Evolutionary conservation across 345 rosid genomes (phyloP).

Genomic region (Conringia planisiliqua): DNA sequence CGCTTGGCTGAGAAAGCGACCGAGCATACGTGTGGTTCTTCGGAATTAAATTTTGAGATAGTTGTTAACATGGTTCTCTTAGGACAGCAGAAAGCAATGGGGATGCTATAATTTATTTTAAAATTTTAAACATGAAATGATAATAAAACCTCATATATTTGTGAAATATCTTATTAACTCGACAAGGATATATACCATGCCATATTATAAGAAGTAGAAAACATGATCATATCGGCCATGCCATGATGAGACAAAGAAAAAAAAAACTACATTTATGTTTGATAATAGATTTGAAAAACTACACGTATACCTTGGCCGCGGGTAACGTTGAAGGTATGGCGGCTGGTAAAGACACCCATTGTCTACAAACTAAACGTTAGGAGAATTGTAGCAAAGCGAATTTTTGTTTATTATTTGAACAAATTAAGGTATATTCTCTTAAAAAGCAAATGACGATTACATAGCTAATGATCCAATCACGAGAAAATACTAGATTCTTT

Average conservation of each 20-base stretch:
- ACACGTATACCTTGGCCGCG: too few species aligned
- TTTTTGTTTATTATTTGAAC: too few species aligned
- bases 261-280: too few species aligned
- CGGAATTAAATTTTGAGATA: slow-evolving; percentile 29
- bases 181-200: too few species aligned
- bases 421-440: too few species aligned
- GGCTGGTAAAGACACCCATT: not conserved
- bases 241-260: too few species aligned
- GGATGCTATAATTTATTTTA: not conserved
- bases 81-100: not conserved
- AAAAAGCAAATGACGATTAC: too few species aligned
- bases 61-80: not conserved
- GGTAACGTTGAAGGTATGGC: not conserved
- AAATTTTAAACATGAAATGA: not conserved
- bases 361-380: not conserved
- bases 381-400: not conserved
- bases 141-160: not conserved
- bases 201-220: too few species aligned
- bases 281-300: too few species aligned
- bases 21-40: slow-evolving; percentile 31
- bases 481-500: not conserved
- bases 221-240: too few species aligned
- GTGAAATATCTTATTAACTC: not conserved
- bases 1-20: slow-evolving; percentile 26
- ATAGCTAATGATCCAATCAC: not conserved